Evolutionary conservation across 768 basidiomycete species (phyloP), one percentile per base, ranked within the genome.

Genomic region (Boletus sp.): DNA sequence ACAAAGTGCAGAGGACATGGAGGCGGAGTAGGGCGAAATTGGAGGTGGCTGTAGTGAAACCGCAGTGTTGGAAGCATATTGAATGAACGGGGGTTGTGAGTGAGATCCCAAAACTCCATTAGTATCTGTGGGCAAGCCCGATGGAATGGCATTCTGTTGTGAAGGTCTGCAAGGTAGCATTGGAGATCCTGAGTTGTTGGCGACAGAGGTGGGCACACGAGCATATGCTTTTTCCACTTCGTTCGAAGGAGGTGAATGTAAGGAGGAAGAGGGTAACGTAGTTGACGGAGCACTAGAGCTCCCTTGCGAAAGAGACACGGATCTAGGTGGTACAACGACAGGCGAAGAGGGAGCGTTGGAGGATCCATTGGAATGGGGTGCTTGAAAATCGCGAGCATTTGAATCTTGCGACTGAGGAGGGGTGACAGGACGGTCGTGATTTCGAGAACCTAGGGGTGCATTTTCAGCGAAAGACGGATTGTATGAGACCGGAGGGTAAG

Each of bases 1-100:
- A 11, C 18, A 41, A 33, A 41, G 62, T 53, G 52, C 56, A 62
- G 55, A 61, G 46, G 70, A 57, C 36, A 62, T 56, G 33, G 52
- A 57, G 54, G 49, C 58, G 2, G 42, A 20, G 39, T 57, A 37
- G 17, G 35, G 17, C 40, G 47, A 53, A 47, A 18, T 60, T 52
- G 50, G 60, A 62, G 48, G 55, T 46, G 37, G 29, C 24, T 58
- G 62, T 17, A 60, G 33, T 33, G 61, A 49, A 46, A 62, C 58
- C 32, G 60, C 51, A 36, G 66, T 57, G 46, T 67, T 52, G 20
- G 65, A 62, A 24, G 71, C 68, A 28, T 64, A 58, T 24, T 60
- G 68, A 18, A 36, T 20, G 7, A 24, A 32, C 35, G 35, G 50
- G 10, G 45, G 35, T n/a, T 61, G 67, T 14, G 60, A 47, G 20